Evolutionary conservation across 805 yeast genomes (phyloP).

Genomic region (Komagataella pseudopastoris): DNA sequence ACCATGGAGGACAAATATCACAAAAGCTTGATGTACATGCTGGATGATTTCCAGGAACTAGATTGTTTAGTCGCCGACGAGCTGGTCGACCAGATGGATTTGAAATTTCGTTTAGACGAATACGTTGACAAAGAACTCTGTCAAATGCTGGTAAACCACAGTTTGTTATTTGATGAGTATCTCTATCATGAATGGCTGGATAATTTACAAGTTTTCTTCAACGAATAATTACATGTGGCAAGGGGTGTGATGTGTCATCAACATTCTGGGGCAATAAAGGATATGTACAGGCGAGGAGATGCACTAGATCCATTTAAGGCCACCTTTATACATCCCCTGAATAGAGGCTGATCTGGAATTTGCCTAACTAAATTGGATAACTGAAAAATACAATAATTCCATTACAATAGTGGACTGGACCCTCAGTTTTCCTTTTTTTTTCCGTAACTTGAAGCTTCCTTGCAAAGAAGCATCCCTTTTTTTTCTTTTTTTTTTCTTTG

Average conservation of each 20-base stretch:
- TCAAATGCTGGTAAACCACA: neutral
- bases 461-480: neutral
- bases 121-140: neutral
- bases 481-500: neutral
- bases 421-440: neutral
- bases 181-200: neutral
- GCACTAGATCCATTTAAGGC: too few relatives aligned
- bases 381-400: neutral
- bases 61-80: slow-evolving; percentile 12
- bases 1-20: slow-evolving; percentile 2
- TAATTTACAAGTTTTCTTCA: neutral
- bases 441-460: neutral
- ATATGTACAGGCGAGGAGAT: too few relatives aligned
- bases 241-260: too few relatives aligned
- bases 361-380: too few relatives aligned
- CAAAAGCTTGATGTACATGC: slow-evolving; percentile 27
- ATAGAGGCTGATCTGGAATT: too few relatives aligned
- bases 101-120: neutral
- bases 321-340: too few relatives aligned
- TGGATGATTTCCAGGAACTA: slow-evolving; percentile 31
- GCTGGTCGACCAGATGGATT: neutral
- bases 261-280: too few relatives aligned
- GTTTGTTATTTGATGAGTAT: neutral
- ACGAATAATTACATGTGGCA: neutral
- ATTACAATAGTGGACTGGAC: neutral